These are phyloP conservation scores for Angomonas desouzai DNA, from an alignment of 208 protist genomes.

Conservation along the genomic window DNA sequence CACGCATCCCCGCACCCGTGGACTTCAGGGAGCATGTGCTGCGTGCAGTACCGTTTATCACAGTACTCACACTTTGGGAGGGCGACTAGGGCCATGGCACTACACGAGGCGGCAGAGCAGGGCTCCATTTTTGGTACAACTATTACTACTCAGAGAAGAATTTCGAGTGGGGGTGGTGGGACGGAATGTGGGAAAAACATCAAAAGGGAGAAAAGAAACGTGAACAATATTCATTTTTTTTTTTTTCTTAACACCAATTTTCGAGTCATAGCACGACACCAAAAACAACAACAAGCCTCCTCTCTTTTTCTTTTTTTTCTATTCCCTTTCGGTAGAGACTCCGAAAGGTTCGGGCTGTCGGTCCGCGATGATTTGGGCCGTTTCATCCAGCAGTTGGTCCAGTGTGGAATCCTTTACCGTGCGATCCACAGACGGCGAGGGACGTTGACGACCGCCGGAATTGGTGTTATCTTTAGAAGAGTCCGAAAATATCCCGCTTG, in stretches of 20 bases:
- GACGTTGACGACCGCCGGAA: too few relatives aligned
- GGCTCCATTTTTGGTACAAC: conserved; percentile 30
- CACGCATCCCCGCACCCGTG: conserved; percentile 77
- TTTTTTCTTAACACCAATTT: too few relatives aligned
- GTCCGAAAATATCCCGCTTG: background rate
- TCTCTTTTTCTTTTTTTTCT: background rate
- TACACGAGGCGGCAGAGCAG: conserved; percentile 27
- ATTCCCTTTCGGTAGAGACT: background rate
- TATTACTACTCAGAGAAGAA: too few relatives aligned
- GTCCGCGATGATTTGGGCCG: conserved; percentile 1
- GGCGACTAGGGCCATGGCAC: conserved; percentile 37
- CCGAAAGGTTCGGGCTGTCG: background rate
- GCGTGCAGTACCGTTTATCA: conserved; percentile 56
- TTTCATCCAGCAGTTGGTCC: background rate
- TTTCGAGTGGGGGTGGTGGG: background rate
- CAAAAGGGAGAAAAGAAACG: background rate
- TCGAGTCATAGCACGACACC: too few relatives aligned
- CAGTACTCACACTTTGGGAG: conserved; percentile 73
- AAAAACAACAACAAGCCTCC: too few relatives aligned
- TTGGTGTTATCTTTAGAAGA: too few relatives aligned
- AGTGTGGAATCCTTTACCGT: background rate
- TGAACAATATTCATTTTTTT: conserved; percentile 7
- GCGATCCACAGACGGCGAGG: background rate
- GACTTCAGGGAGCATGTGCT: conserved; percentile 77
- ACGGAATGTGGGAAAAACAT: too few relatives aligned